Evolutionary conservation across 441 rosid genomes (phyloP).

Genomic region (Cnidoscolus chayamansa): DNA sequence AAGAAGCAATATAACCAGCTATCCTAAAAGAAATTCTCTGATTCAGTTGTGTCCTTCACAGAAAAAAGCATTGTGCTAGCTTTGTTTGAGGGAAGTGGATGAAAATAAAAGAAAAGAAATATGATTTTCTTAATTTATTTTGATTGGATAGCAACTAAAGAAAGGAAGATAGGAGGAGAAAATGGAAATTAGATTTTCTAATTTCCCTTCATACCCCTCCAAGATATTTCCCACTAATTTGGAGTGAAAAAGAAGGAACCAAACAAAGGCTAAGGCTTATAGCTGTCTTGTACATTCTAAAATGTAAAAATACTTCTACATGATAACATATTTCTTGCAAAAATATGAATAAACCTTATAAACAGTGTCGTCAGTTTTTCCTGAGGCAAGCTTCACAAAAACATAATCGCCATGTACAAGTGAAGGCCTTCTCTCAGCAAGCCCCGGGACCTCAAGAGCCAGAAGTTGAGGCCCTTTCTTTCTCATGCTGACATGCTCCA

Average conservation of each 20-base stretch:
- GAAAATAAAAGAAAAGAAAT: too few species aligned
- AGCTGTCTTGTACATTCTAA: neutral
- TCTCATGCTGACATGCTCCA: conserved; percentile 42
- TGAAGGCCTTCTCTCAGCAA: conserved; percentile 61
- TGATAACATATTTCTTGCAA: conserved; percentile 12
- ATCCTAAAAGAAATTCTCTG: neutral
- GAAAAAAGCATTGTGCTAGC: too few species aligned
- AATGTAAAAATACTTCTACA: neutral
- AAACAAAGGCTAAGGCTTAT: neutral
- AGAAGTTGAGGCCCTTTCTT: conserved; percentile 34
- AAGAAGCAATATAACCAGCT: neutral
- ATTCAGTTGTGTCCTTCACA: too few species aligned
- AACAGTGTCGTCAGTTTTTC: conserved; percentile 12
- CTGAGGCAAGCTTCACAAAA: conserved; percentile 35
- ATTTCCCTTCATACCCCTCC: too few species aligned
- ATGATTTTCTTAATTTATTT: too few species aligned
- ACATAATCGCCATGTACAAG: conserved; percentile 49
- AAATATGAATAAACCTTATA: conserved; percentile 35
- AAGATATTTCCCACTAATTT: too few species aligned
- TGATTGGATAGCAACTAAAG: too few species aligned
- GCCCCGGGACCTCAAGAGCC: conserved; percentile 51
- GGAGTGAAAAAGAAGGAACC: neutral
- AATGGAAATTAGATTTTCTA: too few species aligned
- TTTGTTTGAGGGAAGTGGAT: too few species aligned
- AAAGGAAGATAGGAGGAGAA: too few species aligned